Evolutionary conservation across 2,329 filamentous ascomycete species (phyloP).

Genomic region (Fonsecaea nubica): DNA sequence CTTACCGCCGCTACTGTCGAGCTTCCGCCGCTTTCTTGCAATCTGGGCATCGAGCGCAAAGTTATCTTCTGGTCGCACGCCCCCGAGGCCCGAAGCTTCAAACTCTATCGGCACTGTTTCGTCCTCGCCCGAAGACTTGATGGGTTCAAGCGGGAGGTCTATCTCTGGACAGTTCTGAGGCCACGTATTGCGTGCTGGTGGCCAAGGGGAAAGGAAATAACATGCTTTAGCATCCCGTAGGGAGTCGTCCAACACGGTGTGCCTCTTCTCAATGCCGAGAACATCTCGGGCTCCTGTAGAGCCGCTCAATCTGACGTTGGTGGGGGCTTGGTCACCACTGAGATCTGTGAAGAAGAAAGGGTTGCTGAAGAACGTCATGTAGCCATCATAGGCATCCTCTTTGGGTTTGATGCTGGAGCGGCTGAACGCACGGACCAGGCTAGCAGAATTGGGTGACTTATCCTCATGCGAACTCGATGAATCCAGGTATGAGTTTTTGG

Average conservation of each 20-base stretch:
- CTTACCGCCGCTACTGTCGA: conserved; percentile 7
- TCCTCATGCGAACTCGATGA: conserved; percentile 57
- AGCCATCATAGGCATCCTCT: conserved; percentile 61
- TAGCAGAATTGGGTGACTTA: conserved; percentile 56
- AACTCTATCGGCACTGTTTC: conserved; percentile 41
- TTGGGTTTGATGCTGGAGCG: conserved; percentile 57
- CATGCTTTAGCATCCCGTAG: conserved; percentile 35
- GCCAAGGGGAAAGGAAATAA: conserved; percentile 32
- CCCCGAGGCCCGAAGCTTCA: conserved; percentile 45
- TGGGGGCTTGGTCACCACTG: conserved; percentile 45
- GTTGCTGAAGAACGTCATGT: conserved; percentile 83
- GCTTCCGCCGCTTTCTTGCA: conserved; percentile 15
- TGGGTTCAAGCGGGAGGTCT: conserved; percentile 31
- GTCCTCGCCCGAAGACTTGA: conserved; percentile 34
- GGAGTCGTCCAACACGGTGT: conserved; percentile 24
- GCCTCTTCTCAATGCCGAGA: conserved; percentile 25
- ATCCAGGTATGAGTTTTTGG: conserved; percentile 54
- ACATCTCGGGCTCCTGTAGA: conserved; percentile 17
- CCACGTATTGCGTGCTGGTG: background rate
- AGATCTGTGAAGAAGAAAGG: conserved; percentile 82
- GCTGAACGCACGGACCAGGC: conserved; percentile 55
- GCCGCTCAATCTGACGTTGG: conserved; percentile 21
- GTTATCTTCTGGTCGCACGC: conserved; percentile 46
- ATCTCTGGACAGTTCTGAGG: conserved; percentile 23
- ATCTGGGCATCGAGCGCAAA: conserved; percentile 45